These are phyloP conservation scores for Eucalyptus dawsonii DNA, from an alignment of 345 rosid genomes.

Conservation along the genomic window DNA sequence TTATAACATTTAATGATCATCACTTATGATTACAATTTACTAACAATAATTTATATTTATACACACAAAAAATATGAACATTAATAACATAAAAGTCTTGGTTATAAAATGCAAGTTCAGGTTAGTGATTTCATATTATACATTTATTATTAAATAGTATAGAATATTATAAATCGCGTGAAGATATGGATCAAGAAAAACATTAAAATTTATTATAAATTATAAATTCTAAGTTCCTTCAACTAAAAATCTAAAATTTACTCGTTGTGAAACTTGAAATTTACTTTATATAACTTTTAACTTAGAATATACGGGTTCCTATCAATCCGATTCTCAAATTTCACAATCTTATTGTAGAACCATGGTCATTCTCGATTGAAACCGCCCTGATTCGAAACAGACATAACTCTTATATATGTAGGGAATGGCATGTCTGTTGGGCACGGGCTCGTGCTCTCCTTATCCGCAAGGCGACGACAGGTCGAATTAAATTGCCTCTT, in stretches of 20 bases:
- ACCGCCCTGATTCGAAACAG: rapidly evolving
- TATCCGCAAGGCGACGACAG: neutral
- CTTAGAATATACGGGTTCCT: rapidly evolving
- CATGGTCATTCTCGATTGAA: too few relatives aligned
- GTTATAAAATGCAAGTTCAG: rapidly evolving
- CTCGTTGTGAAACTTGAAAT: rapidly evolving
- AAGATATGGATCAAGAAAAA: rapidly evolving
- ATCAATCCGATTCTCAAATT: too few relatives aligned
- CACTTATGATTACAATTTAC: rapidly evolving
- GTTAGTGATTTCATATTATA: too few relatives aligned
- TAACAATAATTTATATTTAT: too few relatives aligned
- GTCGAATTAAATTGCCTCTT: neutral
- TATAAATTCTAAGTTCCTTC: rapidly evolving
- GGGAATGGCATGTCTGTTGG: neutral
- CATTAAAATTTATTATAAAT: too few relatives aligned
- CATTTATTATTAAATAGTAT: rapidly evolving
- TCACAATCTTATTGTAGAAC: rapidly evolving
- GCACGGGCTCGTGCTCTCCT: neutral
- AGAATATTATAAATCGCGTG: rapidly evolving
- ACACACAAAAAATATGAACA: too few relatives aligned
- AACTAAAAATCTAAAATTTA: too few relatives aligned
- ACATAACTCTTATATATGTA: too few relatives aligned
- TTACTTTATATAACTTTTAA: too few relatives aligned
- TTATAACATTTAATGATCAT: too few relatives aligned
- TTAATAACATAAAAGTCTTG: too few relatives aligned